Evolutionary conservation across 192 early-diverging fungal genomes (phyloP).

Genomic region (Entomortierella lignicola): DNA sequence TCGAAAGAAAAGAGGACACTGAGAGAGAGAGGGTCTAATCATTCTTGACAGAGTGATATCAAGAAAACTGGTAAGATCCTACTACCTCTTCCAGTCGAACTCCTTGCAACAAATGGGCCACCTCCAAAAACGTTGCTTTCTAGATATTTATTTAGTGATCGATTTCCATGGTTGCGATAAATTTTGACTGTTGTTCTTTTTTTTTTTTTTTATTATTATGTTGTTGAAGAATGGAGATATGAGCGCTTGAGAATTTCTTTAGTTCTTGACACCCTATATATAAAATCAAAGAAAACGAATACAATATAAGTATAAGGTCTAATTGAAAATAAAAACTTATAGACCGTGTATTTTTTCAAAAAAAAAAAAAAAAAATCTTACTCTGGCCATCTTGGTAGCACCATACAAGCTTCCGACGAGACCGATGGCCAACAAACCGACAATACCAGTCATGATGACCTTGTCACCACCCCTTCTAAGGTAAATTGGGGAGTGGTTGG

Average conservation of each 20-base stretch:
- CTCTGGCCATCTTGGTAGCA: slow-evolving; percentile 52
- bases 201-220: background rate
- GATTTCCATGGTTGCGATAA: background rate
- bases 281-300: background rate
- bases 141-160: background rate
- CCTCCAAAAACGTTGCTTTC: background rate
- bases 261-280: slow-evolving; percentile 53
- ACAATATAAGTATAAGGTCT: background rate
- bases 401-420: slow-evolving; percentile 41
- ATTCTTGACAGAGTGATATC: too few species aligned
- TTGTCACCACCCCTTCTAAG: slow-evolving; percentile 46
- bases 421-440: slow-evolving; percentile 27
- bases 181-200: background rate
- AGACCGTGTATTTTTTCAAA: background rate
- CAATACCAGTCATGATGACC: slow-evolving; percentile 40
- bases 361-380: slow-evolving; percentile 24
- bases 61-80: too few species aligned
- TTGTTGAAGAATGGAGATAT: background rate
- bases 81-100: too few species aligned
- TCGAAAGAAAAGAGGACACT: background rate
- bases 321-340: background rate
- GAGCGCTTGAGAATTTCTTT: too few species aligned
- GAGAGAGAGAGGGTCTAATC: too few species aligned
- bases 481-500: slow-evolving; percentile 48
- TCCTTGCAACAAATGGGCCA: too few species aligned